Evolutionary conservation across 129 eudicot species (phyloP).

Genomic region (Daucus carota): DH1_v3.0 NC_030386.2:7245501-7246000

Average conservation of each 20-base stretch:
- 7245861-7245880: constrained; percentile 98
- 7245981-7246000: background rate
- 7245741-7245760: background rate
- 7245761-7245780: background rate
- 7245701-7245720: background rate
- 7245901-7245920: constrained; percentile 63
- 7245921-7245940: constrained; percentile 64
- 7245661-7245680: background rate
- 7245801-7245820: constrained; percentile 47
- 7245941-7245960: constrained; percentile 63
- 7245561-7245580: background rate
- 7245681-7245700: background rate
- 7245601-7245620: background rate
- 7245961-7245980: background rate
- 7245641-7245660: background rate
- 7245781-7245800: constrained; percentile 43
- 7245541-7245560: constrained; percentile 37
- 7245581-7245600: background rate
- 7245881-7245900: constrained; percentile 81
- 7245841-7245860: constrained; percentile 55
- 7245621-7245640: background rate
- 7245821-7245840: constrained; percentile 57
- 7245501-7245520: constrained; percentile 85
- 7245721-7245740: background rate
- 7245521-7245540: constrained; percentile 77